Conservation (phyloP, 768 basidiomycete species). For the Lactifluus volemus region DNA sequence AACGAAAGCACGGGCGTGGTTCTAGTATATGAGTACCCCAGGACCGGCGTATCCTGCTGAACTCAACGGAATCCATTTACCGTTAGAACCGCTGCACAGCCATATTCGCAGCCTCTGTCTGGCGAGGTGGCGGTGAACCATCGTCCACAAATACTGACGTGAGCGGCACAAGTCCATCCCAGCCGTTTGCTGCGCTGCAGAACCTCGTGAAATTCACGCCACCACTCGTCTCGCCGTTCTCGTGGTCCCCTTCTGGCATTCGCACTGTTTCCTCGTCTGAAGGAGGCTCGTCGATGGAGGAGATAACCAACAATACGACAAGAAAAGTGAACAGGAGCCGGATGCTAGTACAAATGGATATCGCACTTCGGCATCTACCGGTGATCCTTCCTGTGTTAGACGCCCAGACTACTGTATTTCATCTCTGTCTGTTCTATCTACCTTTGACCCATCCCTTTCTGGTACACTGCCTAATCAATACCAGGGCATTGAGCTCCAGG, state of each 20-base stretch:
- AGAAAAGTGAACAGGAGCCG: no score
- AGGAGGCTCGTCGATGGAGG: background rate
- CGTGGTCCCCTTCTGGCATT: constrained; percentile 28
- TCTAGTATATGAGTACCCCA: constrained; percentile 30
- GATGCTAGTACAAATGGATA: constrained; percentile 17
- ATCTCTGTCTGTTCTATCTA: constrained; percentile 3
- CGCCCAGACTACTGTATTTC: constrained; percentile 14
- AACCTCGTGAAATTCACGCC: constrained; percentile 54
- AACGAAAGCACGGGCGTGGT: constrained; percentile 35
- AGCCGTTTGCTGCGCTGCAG: constrained; percentile 39
- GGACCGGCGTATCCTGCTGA: background rate
- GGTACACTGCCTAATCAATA: constrained; percentile 12
- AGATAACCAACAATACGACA: constrained; percentile 17
- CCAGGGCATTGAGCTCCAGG: constrained; percentile 13
- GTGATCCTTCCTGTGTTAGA: constrained; percentile 1
- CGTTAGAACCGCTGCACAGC: background rate
- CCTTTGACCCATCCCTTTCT: constrained; percentile 11
- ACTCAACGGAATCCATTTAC: background rate
- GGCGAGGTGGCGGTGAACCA: constrained; percentile 23
- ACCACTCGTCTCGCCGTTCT: constrained; percentile 34
- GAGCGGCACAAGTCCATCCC: background rate
- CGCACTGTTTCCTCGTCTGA: background rate
- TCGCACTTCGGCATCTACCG: constrained; percentile 14
- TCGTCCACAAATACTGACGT: background rate
- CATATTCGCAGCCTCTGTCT: constrained; percentile 19